Base-by-base conservation (phyloP, 148 eudicot genomes). In the Silene conica region DNA sequence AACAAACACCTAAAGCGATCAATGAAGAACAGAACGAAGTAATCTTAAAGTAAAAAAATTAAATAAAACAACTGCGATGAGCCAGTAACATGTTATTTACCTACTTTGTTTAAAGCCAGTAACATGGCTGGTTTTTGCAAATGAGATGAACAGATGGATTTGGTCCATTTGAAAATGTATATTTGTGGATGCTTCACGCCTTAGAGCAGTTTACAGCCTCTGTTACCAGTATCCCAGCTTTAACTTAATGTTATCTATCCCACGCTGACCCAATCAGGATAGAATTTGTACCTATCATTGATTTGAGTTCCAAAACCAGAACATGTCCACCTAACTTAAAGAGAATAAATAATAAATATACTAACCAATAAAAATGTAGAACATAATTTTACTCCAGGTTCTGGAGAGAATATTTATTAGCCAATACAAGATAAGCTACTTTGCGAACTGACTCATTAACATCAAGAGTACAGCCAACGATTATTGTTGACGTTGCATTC, bases 391-490 rank as follows among this genome's bases (percentile, higher is more conserved):
- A 92, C 99, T 97, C 92, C 69, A 95, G 96, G 83, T 88, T 92
- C 79, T 95, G 99, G 75, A 95, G 89, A 54, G 99, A 97, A 72
- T 90, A 95, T 82, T 92, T 95, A 81, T 83, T 83, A 50, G 97
- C 96, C 74, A 95, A 81, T 45, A 95, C 99, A 84, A 80, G 81
- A 79, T 87, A 95, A 22, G 99, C 91, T 78, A 92, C 85, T 85
- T 87, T 95, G 11, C 99, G 93, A 20, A 92, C 99, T 61, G 90
- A 86, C 70, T 95, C 99, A 19, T 86, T 90, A 75, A 90, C 94
- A 83, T 95, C 99, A 79, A 90, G 86, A 18, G 96, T 95, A 83
- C 94, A 86, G 56, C 90, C 83, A 72, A 92, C 86, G 48, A 95
- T 83, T 61, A 80, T 87, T 19, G 86, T 63, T 73, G 90, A 86